These are phyloP conservation scores for Streptanthus diversifolius DNA, from an alignment of 345 rosid species.

Conservation along the genomic window DNA sequence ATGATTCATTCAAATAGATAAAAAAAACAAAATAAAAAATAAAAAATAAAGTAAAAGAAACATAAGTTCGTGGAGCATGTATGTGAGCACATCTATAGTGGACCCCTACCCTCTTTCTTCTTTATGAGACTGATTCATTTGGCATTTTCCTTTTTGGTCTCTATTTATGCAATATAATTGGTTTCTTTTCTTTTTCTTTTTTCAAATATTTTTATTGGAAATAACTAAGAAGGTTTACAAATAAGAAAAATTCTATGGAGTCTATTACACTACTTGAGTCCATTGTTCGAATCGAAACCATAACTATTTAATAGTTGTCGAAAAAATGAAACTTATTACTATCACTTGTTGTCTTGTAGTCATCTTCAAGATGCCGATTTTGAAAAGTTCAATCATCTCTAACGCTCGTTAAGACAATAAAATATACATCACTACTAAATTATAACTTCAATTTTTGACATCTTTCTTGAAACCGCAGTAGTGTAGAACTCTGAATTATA, in stretches of 20 bases:
- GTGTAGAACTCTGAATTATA: not conserved
- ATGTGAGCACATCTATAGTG: slow-evolving; percentile 29
- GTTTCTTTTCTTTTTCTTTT: slow-evolving; percentile 8
- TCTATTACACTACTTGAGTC: not conserved
- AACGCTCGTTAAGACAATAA: not conserved
- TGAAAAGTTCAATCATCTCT: not conserved
- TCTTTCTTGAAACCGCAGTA: not conserved
- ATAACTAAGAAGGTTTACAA: not conserved
- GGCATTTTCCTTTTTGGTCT: slow-evolving; percentile 32
- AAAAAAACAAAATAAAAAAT: not conserved
- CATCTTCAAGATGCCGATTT: slow-evolving; percentile 8
- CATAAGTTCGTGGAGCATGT: slow-evolving; percentile 34
- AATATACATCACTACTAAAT: not conserved
- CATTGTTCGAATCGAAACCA: not conserved
- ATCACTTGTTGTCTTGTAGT: not conserved
- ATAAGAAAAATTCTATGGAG: not conserved
- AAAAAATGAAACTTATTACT: not conserved
- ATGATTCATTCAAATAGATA: slow-evolving; percentile 5
- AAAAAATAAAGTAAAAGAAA: slow-evolving; percentile 19
- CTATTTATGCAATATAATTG: slow-evolving; percentile 9
- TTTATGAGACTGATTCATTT: slow-evolving; percentile 30
- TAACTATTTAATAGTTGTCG: not conserved
- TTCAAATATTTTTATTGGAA: not conserved
- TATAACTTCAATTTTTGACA: not conserved
- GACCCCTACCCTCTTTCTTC: slow-evolving; percentile 25